Base-by-base conservation (phyloP, 805 yeast genomes). In the Torulaspora indica region DNA sequence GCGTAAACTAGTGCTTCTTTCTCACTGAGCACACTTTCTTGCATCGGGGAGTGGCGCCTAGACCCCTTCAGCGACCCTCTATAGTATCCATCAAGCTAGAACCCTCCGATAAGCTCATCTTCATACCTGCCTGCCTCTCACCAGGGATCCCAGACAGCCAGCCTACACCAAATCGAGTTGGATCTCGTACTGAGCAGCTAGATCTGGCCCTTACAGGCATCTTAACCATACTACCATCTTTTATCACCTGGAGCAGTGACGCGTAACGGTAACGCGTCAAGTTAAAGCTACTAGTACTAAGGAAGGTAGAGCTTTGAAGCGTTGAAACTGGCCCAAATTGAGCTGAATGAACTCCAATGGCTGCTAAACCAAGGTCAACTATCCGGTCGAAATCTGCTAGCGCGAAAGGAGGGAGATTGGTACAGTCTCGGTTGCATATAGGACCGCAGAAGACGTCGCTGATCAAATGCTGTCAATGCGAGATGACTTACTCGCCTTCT, bases 381-480 rank as follows among this genome's bases (percentile, higher is more conserved):
- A n/a, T 14, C 2, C 24, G 27, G 8, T 28, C 34, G n/a, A 46
- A 42, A 34, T 23, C 29, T 23, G 29, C 15, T 12, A 15, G 40
- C 10, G 39, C 38, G 17, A 41, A 30, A 8, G 33, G 44, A 9
- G 24, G 35, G 3, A 54, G 45, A 27, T 50, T 45, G 34, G 42
- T 48, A 6, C 62, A 57, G 45, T 49, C 58, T 15, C 46, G 49
- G 20, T 38, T 57, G 17, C 50, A 46, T 18, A 17, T 57, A 12
- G 57, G 55, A 3, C 36, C 45, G 9, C 14, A 24, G 22, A 23
- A 34, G 15, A 45, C 45, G 23, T 18, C 46, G 9, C 4, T 50
- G 7, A 32, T 32, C 3, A 52, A 53, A 48, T 62, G 66, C 39
- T 38, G 54, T 5, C 49, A 56, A 43, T 61, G 66, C 40, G 58